Evolutionary conservation across 1,139 yeast genomes (phyloP), one percentile per base, ranked within the genome.

Genomic region (Torulaspora globosa): DNA sequence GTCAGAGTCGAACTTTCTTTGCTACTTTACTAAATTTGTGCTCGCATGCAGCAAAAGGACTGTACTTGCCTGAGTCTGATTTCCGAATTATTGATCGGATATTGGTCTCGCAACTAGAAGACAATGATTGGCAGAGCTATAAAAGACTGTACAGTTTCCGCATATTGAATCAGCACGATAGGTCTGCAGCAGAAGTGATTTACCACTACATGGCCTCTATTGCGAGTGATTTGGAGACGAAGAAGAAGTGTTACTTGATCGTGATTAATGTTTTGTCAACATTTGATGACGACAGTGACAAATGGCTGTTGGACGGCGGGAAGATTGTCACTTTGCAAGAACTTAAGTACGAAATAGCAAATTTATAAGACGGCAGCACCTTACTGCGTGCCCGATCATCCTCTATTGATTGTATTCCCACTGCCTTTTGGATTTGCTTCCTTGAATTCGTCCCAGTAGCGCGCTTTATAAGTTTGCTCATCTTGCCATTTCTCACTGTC

Each of bases 391-490:
- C 10, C 12, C 14, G 3, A 19, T 54, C 65, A 86, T 16, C 97
- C 96, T 44, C 84, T 71, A 62, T 89, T 90, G 62, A 81, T 81
- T 44, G 90, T 88, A 62, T 92, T 92, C 14, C 97, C 98, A 43
- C 89, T 80, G 3, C 96, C 96, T 63, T 79, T 82, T 1, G 92
- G 87, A 62, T 89, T 80, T 5, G 80, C 80, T 56, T 92, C 99
- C 42, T 81, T 82, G 74, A 94, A 92, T 52, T 85, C 94, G 66
- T 92, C 97, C 97, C 97, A 92, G 43, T 76, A 75, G 52, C 98
- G 74, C 47, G 83, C 80, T 58, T 81, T 76, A 54, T 79, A 78
- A 0, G 87, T 80, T 53, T 78, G 78, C 28, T 62, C 61, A 53
- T 81, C 83, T 19, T 70, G 73, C 53, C 69, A 73, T 12, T 67